Evolutionary conservation across 805 yeast species (phyloP), one percentile per base, ranked within the genome.

Genomic region (Schwanniomyces polymorphus): DNA sequence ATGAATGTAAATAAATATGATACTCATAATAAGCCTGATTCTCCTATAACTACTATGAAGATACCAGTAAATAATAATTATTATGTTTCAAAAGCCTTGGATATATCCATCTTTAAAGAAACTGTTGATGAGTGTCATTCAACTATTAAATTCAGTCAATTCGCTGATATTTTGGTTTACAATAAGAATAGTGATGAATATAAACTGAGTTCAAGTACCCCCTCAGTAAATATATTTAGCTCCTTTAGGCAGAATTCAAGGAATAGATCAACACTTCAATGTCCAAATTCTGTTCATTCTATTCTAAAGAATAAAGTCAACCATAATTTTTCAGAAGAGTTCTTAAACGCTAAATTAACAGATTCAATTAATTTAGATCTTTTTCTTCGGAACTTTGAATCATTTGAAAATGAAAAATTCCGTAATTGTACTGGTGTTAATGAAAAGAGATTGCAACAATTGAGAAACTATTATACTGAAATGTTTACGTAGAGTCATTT

Each of bases 241-340:
- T n/a, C 17, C 4, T 31, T 40, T 16, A 34, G 14, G 10, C 18
- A 31, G 17, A 14, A 16, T 16, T 16, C 18, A 5, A 29, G 9
- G 26, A 38, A 21, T 14, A 5, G 12, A 2, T 8, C 23, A 14
- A 9, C 16, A 5, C 12, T 9, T 34, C 10, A 4, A 12, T 4
- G 26, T 12, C 23, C 31, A 7, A 3, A 16, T 14, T 41, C 33
- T 14, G 42, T 44, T 6, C 41, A 41, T 14, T 61, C 72, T 8
- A 67, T 67, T 17, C 50, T 67, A 27, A 65, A 63, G 44, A 62
- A 52, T 39, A 59, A 56, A 45, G 42, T 49, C 3, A 67, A 67
- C 34, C 31, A 38, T 8, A 67, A 67, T 41, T 63, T 45, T 39
- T 58, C 54, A 12, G 33, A 44, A 18, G 72, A 67, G 41, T 41